Conservation (phyloP, 163 green algal genomes). For the Scenedesmus sp. region DNA sequence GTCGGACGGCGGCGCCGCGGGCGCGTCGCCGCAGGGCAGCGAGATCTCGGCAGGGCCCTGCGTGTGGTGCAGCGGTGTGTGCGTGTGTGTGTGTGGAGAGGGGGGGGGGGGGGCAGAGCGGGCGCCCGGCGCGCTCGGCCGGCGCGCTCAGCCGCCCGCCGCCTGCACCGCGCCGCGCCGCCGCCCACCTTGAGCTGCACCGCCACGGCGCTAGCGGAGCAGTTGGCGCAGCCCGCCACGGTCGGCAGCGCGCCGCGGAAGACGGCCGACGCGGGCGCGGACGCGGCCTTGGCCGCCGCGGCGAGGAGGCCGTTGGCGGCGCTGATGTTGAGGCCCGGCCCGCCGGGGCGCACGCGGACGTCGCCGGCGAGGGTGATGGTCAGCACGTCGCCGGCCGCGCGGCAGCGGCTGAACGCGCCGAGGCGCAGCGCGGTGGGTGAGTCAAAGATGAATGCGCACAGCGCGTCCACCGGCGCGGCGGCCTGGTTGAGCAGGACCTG, state of each 20-base stretch:
- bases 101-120: too few relatives aligned
- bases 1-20: too few relatives aligned
- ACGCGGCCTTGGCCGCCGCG: not conserved
- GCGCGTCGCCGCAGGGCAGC: not conserved
- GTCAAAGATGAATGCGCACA: conserved; percentile 37
- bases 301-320: not conserved
- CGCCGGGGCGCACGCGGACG: conserved; percentile 1
- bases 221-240: not conserved
- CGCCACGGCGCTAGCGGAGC: not conserved
- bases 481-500: conserved; percentile 31
- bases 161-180: not conserved
- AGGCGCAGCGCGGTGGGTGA: not conserved
- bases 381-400: not conserved
- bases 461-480: not conserved
- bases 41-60: conserved; percentile 21
- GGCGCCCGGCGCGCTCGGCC: too few relatives aligned
- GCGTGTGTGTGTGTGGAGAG: too few relatives aligned
- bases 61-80: too few relatives aligned
- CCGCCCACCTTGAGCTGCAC: not conserved
- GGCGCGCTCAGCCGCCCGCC: not conserved
- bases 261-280: not conserved
- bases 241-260: not conserved
- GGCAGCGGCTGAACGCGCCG: not conserved
- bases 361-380: conserved; percentile 20
- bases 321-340: not conserved